Percentiles rank a stretch among this genome's conserved stretches.
Evolutionary conservation across 2,329 filamentous ascomycete species (phyloP).

Genomic region (Coniochaeta ligniaria): DNA sequence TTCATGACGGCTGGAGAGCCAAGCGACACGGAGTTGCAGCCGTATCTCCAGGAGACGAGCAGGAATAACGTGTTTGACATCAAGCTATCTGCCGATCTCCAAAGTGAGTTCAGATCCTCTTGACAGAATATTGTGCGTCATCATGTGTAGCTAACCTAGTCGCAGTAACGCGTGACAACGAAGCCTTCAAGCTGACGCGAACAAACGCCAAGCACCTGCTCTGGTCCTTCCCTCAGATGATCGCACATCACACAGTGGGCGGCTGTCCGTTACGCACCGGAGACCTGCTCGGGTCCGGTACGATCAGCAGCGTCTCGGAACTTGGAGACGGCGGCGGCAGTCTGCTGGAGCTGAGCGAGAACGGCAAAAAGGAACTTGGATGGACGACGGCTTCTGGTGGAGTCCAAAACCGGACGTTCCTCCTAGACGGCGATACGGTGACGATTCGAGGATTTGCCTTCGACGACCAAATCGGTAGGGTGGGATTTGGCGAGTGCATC

Average conservation of each 20-base stretch:
- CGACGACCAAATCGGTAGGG: conserved; percentile 19
- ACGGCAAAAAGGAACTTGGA: conserved; percentile 33
- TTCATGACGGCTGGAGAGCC: conserved; percentile 25
- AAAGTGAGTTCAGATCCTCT: conserved; percentile 31
- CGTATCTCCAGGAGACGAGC: conserved; percentile 51
- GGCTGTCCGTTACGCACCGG: conserved; percentile 69
- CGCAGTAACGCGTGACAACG: background rate
- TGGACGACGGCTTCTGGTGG: conserved; percentile 19
- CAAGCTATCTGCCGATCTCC: conserved; percentile 57
- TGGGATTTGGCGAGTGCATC: conserved; percentile 36
- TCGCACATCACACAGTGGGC: conserved; percentile 70
- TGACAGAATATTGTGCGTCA: background rate
- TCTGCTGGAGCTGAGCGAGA: conserved; percentile 36
- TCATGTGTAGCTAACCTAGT: background rate
- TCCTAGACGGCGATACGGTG: conserved; percentile 38
- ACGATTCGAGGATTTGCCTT: conserved; percentile 30
- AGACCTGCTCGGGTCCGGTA: conserved; percentile 72
- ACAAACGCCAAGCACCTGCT: conserved; percentile 61
- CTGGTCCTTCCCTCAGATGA: conserved; percentile 80
- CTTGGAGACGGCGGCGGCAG: conserved; percentile 28
- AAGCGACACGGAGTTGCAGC: conserved; percentile 25
- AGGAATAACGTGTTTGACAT: conserved; percentile 61
- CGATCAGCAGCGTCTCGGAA: conserved; percentile 47
- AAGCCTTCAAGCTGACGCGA: conserved; percentile 39
- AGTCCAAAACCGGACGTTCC: conserved; percentile 32